Base-by-base conservation (phyloP, 2,329 filamentous ascomycete species). In the Ascochyta viciae-villosae region DNA sequence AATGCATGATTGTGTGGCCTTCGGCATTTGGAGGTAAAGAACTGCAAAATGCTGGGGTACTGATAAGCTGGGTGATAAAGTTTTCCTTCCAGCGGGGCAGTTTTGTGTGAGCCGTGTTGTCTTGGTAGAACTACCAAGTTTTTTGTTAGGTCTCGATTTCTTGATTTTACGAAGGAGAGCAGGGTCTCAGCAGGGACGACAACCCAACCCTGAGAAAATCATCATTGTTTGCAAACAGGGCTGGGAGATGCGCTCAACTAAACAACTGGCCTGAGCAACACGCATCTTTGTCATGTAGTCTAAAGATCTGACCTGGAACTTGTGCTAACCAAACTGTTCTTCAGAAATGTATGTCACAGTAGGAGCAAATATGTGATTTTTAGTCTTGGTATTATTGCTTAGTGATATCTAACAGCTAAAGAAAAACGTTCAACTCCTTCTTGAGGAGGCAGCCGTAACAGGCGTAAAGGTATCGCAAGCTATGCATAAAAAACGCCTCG, bases 401-500 rank as follows among this genome's bases (percentile, higher is more conserved):
- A 54, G 39, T 59, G 42, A 42, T 54, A 60, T 55, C 41, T 57
- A 51, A 7, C 42, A 53, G 54, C 41, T 51, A 29, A 56, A 52
- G 33, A 47, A 54, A 59, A 58, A 49, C 54, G 37, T 61, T 56
- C 39, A 58, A 35, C 55, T 63, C 54, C 39, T 41, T 40, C 24
- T 3, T 15, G 15, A 56, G 35, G 41, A 42, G 33, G 9, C 39
- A 47, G 49, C 56, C 56, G 16, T 55, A 13, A 48, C 22, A 49
- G 54, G 43, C 64, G 54, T 52, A 34, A 31, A 63, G 64, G 62
- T 65, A 63, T 67, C 61, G 58, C 63, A 64, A 49, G 47, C 65
- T 54, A 66, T 67, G 60, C 62, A 62, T 33, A 54, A 55, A 54
- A 57, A 62, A 62, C 57, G 54, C 60, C 57, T 44, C 50, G 58